Evolutionary conservation across 371 early-diverging fungal genomes (phyloP).

Genomic region (Cokeromyces recurvatus): DNA sequence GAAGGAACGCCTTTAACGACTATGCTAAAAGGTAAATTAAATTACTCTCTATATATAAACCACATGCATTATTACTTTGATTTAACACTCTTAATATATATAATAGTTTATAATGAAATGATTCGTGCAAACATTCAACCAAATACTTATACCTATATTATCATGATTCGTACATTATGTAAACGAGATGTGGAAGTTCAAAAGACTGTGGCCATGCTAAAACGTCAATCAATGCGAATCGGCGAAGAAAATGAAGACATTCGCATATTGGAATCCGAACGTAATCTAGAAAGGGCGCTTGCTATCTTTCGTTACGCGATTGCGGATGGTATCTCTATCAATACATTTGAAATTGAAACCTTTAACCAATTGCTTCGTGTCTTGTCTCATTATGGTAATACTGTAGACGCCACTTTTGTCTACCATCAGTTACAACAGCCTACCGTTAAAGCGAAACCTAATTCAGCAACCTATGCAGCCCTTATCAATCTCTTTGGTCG

Average conservation of each 20-base stretch:
- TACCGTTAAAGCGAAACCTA: slow-evolving; percentile 20
- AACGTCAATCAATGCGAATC: slow-evolving; percentile 28
- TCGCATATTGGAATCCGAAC: slow-evolving; percentile 26
- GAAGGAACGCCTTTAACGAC: slow-evolving; percentile 33
- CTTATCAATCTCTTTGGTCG: slow-evolving; percentile 48
- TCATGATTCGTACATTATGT: slow-evolving; percentile 35
- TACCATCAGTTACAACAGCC: slow-evolving; percentile 29
- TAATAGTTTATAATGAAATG: slow-evolving; percentile 47
- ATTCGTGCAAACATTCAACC: slow-evolving; percentile 24
- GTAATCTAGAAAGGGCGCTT: slow-evolving; percentile 31
- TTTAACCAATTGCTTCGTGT: slow-evolving; percentile 45
- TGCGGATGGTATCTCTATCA: slow-evolving; percentile 11
- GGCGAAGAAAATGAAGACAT: slow-evolving; percentile 25
- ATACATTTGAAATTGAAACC: slow-evolving; percentile 39
- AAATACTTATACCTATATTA: slow-evolving; percentile 28
- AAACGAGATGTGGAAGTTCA: slow-evolving; percentile 47
- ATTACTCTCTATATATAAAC: too few relatives aligned
- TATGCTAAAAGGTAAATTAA: slow-evolving; percentile 32
- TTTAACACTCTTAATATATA: too few relatives aligned
- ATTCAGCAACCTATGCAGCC: slow-evolving; percentile 45
- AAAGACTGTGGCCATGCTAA: slow-evolving; percentile 36
- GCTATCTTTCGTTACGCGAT: slow-evolving; percentile 31
- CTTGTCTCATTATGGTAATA: slow-evolving; percentile 43
- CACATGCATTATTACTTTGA: too few relatives aligned
- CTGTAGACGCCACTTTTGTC: slow-evolving; percentile 28